phyloP scores from a whole-genome alignment of 2,329 filamentous ascomycete genomes.

The Plectosphaerella sp. region DNA sequence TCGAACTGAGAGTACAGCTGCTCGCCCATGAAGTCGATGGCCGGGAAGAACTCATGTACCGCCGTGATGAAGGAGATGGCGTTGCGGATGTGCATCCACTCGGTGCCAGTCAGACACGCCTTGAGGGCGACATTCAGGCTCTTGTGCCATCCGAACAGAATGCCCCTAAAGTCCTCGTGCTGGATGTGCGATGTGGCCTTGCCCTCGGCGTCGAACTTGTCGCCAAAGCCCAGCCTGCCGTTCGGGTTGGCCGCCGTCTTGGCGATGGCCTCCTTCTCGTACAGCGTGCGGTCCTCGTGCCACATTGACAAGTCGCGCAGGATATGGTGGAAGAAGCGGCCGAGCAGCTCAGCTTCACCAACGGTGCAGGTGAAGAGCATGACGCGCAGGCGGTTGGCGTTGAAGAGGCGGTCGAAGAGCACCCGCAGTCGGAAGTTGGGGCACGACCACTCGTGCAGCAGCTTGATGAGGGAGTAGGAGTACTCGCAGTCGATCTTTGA shows the following conservation, averaged over 20 bases:
- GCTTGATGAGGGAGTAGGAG: slow-evolving; percentile 79
- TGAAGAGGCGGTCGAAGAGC: slow-evolving; percentile 80
- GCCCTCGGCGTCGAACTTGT: slow-evolving; percentile 64
- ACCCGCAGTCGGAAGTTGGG: slow-evolving; percentile 84
- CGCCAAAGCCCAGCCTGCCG: slow-evolving; percentile 39
- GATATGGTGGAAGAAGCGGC: slow-evolving; percentile 80
- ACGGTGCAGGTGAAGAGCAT: slow-evolving; percentile 88
- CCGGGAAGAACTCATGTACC: slow-evolving; percentile 78
- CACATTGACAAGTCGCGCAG: slow-evolving; percentile 76
- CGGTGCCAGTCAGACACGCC: slow-evolving; percentile 72
- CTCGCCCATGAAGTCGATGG: slow-evolving; percentile 81
- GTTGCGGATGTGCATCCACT: slow-evolving; percentile 98
- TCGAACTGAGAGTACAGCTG: slow-evolving; percentile 61
- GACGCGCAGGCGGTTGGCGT: slow-evolving; percentile 71
- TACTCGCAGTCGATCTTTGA: slow-evolving; percentile 87
- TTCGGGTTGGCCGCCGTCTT: slow-evolving; percentile 45
- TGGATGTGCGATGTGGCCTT: slow-evolving; percentile 70
- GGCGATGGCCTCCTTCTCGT: slow-evolving; percentile 74
- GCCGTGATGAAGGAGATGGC: slow-evolving; percentile 85
- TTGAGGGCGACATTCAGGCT: slow-evolving; percentile 76
- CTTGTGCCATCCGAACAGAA: slow-evolving; percentile 88
- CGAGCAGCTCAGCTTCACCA: slow-evolving; percentile 88
- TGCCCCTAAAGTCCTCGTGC: slow-evolving; percentile 79
- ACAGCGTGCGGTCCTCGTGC: slow-evolving; percentile 59
- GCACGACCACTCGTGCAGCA: slow-evolving; percentile 78